A percentile compares a stretch with the other conserved stretches of the same genome.
phyloP scores from a whole-genome alignment of 2,329 filamentous ascomycete genomes.

The Talaromyces sp. region DNA sequence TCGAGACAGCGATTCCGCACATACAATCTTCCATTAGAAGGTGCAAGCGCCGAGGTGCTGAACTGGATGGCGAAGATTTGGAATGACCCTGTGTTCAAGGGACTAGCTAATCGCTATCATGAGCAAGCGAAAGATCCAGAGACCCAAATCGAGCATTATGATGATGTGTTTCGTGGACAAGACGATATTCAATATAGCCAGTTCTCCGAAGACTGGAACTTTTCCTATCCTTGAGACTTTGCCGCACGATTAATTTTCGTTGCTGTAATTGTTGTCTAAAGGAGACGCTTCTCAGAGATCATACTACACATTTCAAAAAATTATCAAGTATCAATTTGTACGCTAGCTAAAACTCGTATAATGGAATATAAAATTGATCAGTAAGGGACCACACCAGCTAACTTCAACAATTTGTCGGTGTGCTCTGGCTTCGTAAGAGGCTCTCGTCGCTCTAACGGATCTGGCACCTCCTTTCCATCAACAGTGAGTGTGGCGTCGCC shows the following conservation, averaged over 20 bases:
- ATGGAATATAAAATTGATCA: neutral
- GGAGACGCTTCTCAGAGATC: no score
- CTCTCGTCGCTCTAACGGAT: neutral
- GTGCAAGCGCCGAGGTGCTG: neutral
- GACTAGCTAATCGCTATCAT: constrained; percentile 27
- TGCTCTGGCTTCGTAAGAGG: neutral
- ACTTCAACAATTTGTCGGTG: neutral
- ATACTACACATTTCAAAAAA: no score
- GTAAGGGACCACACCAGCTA: neutral
- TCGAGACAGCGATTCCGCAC: neutral
- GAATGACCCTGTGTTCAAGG: constrained; percentile 18
- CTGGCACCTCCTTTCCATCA: neutral
- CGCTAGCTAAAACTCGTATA: neutral
- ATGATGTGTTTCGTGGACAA: constrained; percentile 28
- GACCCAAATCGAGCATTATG: constrained; percentile 28
- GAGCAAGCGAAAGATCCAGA: constrained; percentile 29
- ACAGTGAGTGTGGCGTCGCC: constrained; percentile 15
- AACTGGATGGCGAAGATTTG: neutral
- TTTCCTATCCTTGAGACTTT: neutral
- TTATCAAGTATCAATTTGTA: neutral
- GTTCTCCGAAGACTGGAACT: neutral
- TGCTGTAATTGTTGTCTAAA: no score
- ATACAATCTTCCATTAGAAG: neutral
- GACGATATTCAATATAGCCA: neutral
- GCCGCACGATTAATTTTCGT: neutral